Percentiles rank a stretch among this genome's conserved stretches.
Evolutionary conservation across 2,329 filamentous ascomycete genomes (phyloP).

Genomic region (Aureobasidium sp.): DNA sequence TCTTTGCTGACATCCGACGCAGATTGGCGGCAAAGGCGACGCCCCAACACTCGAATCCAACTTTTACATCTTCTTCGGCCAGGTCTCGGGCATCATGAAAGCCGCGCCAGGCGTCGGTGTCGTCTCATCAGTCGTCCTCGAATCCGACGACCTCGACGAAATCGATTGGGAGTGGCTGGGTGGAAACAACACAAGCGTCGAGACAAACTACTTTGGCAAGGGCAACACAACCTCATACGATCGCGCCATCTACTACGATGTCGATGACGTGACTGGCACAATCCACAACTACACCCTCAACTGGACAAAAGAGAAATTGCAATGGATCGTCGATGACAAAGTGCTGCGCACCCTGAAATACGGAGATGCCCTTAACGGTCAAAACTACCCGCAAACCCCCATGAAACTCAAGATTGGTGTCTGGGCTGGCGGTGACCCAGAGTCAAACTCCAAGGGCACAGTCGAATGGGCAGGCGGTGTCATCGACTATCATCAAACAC

Average conservation of each 20-base stretch:
- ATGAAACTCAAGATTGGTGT: slow-evolving; percentile 62
- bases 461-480: slow-evolving; percentile 33
- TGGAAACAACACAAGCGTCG: slow-evolving; percentile 53
- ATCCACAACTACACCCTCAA: slow-evolving; percentile 64
- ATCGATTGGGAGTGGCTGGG: slow-evolving; percentile 83
- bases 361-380: slow-evolving; percentile 39
- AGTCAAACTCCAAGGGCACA: slow-evolving; percentile 41
- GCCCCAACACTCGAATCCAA: slow-evolving; percentile 71
- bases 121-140: slow-evolving; percentile 72
- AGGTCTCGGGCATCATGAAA: slow-evolving; percentile 70
- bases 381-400: slow-evolving; percentile 72
- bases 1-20: not conserved
- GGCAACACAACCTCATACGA: slow-evolving; percentile 60
- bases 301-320: slow-evolving; percentile 61
- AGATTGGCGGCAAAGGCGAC: slow-evolving; percentile 59
- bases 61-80: slow-evolving; percentile 83
- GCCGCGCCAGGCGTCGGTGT: slow-evolving; percentile 68
- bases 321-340: slow-evolving; percentile 63
- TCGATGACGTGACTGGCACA: slow-evolving; percentile 50
- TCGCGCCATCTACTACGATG: slow-evolving; percentile 56
- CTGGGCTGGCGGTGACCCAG: slow-evolving; percentile 86
- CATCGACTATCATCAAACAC: slow-evolving; percentile 28
- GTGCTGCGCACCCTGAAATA: slow-evolving; percentile 57
- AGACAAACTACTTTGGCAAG: slow-evolving; percentile 73
- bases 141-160: slow-evolving; percentile 80